phyloP scores from a whole-genome alignment of 1,284 basidiomycete genomes.

The Austropuccinia psidii region DNA sequence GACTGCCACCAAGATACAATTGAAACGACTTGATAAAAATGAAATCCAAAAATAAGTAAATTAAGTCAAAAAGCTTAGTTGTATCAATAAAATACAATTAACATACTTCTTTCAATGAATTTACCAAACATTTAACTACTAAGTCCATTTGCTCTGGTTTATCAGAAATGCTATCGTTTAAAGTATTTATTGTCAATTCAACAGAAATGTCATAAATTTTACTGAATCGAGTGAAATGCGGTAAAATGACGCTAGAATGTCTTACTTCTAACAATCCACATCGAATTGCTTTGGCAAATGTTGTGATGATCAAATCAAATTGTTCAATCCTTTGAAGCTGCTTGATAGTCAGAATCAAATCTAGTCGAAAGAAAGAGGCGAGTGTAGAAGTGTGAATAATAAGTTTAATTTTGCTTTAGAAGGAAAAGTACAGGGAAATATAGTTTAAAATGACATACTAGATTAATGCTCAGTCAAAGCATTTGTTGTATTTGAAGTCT shows the following conservation, averaged over 20 bases:
- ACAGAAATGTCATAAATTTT: constrained; percentile 25
- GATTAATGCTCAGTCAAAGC: no score
- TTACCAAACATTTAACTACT: constrained; percentile 5
- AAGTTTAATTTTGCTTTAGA: no score
- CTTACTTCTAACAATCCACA: constrained; percentile 29
- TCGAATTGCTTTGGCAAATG: constrained; percentile 28
- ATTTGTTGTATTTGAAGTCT: no score
- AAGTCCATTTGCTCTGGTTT: background rate
- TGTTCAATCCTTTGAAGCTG: constrained; percentile 12
- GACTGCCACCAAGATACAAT: background rate
- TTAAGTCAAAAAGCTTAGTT: background rate
- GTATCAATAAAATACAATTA: background rate
- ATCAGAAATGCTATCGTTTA: constrained; percentile 6
- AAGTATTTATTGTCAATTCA: constrained; percentile 3
- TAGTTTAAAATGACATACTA: no score
- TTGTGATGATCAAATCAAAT: constrained; percentile 33
- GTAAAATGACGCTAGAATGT: constrained; percentile 12
- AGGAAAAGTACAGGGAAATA: no score
- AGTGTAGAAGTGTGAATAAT: background rate
- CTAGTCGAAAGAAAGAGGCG: background rate
- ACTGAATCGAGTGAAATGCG: constrained; percentile 22
- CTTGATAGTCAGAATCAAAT: background rate
- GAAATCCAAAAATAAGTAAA: background rate
- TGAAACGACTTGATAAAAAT: constrained; percentile 29
- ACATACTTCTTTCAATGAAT: constrained; percentile 22